Base-by-base conservation (phyloP, 1,139 yeast genomes). In the Zygosaccharomyces pseudobailii region DNA sequence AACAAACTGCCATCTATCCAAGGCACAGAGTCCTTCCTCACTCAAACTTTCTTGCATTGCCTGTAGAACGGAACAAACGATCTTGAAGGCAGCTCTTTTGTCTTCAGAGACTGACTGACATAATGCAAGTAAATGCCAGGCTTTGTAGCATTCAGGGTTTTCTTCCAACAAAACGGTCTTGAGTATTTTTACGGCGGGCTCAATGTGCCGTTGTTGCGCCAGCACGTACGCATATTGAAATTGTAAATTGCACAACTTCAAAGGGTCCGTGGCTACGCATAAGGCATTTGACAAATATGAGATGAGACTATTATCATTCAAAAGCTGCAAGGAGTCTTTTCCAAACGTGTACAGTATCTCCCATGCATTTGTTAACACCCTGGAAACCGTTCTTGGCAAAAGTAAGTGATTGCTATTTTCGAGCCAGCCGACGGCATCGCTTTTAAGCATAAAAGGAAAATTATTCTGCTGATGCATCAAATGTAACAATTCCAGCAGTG, bases 1-100 rank as follows among this genome's bases (percentile, higher is more conserved):
- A 27, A 88, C 63, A 36, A 83, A 78, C 51, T 79, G 80, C 57
- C 75, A 71, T 58, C 79, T 82, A 47, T 74, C 72, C 38, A 66
- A 65, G 5, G 72, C 56, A 3, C 42, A 31, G n/a, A 73, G 38
- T 4, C 53, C 45, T 2, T 52, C 38, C 4, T 47, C 45, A 3
- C 57, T 48, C 6, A 53, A 43, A 17, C 54, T 53, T 21, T 58
- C 65, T 9, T 48, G 55, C 56, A 65, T 52, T 24, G 66, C 66
- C 45, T 56, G 65, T 3, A 74, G 49, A 2, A 78, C 72, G 24
- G 74, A 71, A 27, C 68, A 65, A 2, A 75, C 66, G 24, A 78
- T 71, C 43, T 71, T 68, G 43, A 71, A 63, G 1, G 82, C 70
- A 20, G 70, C 70, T 30, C 69, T 72, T 37, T 69, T 72, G 48